Evolutionary conservation across 768 basidiomycete genomes (phyloP).

Genomic region (Boletus vermiculosoides): DNA sequence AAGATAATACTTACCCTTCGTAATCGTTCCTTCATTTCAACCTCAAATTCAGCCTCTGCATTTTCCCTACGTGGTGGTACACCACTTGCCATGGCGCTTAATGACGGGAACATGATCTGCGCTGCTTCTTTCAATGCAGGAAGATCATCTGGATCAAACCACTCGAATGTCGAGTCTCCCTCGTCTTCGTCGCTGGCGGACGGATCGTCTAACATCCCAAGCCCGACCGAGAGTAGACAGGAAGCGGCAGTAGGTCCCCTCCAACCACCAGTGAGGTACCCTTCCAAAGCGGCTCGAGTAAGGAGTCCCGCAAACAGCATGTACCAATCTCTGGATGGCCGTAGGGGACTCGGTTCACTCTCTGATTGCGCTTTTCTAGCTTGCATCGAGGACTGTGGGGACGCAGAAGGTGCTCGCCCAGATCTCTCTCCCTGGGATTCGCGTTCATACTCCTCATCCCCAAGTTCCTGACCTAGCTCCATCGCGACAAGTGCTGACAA

Average conservation of each 20-base stretch:
- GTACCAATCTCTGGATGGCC: constrained; percentile 80
- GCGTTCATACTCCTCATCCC: constrained; percentile 49
- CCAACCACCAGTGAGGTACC: constrained; percentile 83
- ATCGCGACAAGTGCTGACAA: constrained; percentile 76
- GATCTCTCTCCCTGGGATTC: constrained; percentile 31
- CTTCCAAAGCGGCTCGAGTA: constrained; percentile 82
- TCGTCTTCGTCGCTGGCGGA: constrained; percentile 35
- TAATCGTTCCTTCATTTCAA: constrained; percentile 72
- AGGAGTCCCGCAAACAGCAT: constrained; percentile 72
- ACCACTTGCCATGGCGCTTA: constrained; percentile 32
- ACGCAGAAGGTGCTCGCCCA: constrained; percentile 12
- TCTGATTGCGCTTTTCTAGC: constrained; percentile 31
- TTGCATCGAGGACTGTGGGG: constrained; percentile 11
- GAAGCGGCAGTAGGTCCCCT: constrained; percentile 67
- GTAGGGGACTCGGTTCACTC: constrained; percentile 50
- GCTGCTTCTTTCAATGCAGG: constrained; percentile 66
- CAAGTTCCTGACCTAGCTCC: constrained; percentile 71
- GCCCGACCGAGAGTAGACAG: constrained; percentile 69
- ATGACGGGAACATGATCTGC: constrained; percentile 65
- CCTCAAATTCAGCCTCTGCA: constrained; percentile 69
- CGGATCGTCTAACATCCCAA: constrained; percentile 41
- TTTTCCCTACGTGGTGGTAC: constrained; percentile 37
- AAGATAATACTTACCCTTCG: constrained; percentile 51
- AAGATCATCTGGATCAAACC: constrained; percentile 75
- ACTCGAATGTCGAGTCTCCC: constrained; percentile 42